Percentiles rank a stretch among this genome's conserved stretches.
Evolutionary conservation across 495 filamentous ascomycete species (phyloP).

Genomic region (Staphylotrichum tortipilum): DNA sequence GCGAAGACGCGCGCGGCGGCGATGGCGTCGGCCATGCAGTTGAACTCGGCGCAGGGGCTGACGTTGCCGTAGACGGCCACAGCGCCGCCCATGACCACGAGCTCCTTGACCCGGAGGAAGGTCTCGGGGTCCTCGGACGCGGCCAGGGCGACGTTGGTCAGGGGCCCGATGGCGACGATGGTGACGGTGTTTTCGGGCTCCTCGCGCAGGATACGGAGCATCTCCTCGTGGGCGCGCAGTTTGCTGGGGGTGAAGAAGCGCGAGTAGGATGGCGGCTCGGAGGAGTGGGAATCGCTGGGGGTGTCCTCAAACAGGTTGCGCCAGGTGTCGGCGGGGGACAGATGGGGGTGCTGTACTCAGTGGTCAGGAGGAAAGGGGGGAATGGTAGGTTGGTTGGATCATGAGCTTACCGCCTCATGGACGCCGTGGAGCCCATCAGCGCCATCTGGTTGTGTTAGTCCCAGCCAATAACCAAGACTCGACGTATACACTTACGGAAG

Average conservation of each 20-base stretch:
- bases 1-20: slow-evolving; percentile 85
- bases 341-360: slow-evolving; percentile 67
- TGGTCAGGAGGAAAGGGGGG: slow-evolving; percentile 3
- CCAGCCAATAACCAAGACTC: background rate
- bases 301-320: slow-evolving; percentile 63
- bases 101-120: slow-evolving; percentile 79
- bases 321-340: slow-evolving; percentile 79
- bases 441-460: slow-evolving; percentile 53
- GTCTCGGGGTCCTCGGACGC: slow-evolving; percentile 76
- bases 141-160: slow-evolving; percentile 85
- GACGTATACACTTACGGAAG: slow-evolving; percentile 55
- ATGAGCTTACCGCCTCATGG: slow-evolving; percentile 57
- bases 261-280: slow-evolving; percentile 36
- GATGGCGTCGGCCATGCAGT: slow-evolving; percentile 70
- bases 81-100: slow-evolving; percentile 96
- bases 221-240: slow-evolving; percentile 66
- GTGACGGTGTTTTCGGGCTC: slow-evolving; percentile 78
- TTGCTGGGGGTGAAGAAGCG: slow-evolving; percentile 64
- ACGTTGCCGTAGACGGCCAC: slow-evolving; percentile 70
- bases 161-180: slow-evolving; percentile 78
- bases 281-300: slow-evolving; percentile 27
- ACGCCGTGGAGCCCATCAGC: slow-evolving; percentile 87
- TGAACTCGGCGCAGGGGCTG: slow-evolving; percentile 77
- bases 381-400: background rate
- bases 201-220: slow-evolving; percentile 68